Base-by-base conservation (phyloP, 371 early-diverging fungal genomes). In the Nematocida ausubeli region DNA sequence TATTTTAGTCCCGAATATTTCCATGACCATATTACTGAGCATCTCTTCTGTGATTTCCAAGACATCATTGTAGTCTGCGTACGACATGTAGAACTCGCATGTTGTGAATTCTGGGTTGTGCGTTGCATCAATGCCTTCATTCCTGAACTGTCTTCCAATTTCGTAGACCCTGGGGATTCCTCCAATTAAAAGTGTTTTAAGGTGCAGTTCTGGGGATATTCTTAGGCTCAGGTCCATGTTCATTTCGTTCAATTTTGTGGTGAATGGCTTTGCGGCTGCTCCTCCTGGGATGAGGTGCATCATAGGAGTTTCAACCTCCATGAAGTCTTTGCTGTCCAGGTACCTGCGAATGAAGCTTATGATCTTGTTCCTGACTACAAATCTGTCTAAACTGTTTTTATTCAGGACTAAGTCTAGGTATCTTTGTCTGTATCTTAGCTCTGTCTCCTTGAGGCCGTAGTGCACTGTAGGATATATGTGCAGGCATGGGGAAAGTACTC, bases 231-330 rank as follows among this genome's bases (percentile, higher is more conserved):
- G 90, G 84, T 97, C 95, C 86, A 94, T 87, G 86, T 95, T 93
- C 80, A 98, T 89, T 82, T 99, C 98, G 86, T 99, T 98, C 89
- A 97, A 96, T 85, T 95, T 93, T 49, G 99, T 99, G 82, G 92
- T 87, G 86, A 99, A 99, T 24, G 99, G 99, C 89, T 94, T 96
- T 80, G 99, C 99, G 50, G 96, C 93, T 68, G 99, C 98, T 80
- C 99, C 98, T 80, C 97, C 96, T 54, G 96, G 94, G 86, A 95
- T 93, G 89, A 90, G 90, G 89, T 93, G 94, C 95, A 99, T 93
- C 93, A 96, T 96, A 63, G 98, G 99, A n/a, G 99, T 99, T 85
- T 99, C 99, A 68, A 98, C 96, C 87, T 99, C 99, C 60, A 99
- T 85, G 89, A 98, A 99, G 52, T 92, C 92, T 62, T 89, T 90